A percentile compares a stretch with the other conserved stretches of the same genome.
These are phyloP conservation scores for Cladobotryum protrusum DNA, from an alignment of 2,329 filamentous ascomycete genomes.

Conservation along the genomic window DNA sequence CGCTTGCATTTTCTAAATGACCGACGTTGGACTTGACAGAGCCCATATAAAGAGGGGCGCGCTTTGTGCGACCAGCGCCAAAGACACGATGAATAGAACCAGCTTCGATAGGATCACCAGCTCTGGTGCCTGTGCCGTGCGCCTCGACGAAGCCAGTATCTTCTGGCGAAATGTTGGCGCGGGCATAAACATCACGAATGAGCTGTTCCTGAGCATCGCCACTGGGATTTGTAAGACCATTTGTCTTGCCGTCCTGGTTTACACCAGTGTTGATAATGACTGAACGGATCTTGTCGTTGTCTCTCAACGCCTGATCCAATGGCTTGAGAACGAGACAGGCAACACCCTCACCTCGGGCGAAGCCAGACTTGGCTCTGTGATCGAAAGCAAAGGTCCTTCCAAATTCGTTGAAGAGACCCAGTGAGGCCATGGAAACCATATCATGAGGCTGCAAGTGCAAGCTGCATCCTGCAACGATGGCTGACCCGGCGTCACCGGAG, in stretches of 20 bases:
- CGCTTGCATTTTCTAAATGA: constrained; percentile 45
- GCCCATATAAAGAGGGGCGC: constrained; percentile 39
- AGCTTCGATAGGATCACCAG: constrained; percentile 52
- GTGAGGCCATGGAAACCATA: constrained; percentile 24
- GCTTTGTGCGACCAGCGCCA: constrained; percentile 31
- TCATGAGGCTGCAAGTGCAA: constrained; percentile 41
- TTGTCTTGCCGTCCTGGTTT: constrained; percentile 50
- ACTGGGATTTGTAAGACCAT: constrained; percentile 48
- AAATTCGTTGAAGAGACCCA: constrained; percentile 39
- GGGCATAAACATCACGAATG: constrained; percentile 32
- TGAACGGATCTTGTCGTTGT: constrained; percentile 48
- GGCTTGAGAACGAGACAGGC: constrained; percentile 51
- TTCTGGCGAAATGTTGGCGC: constrained; percentile 21
- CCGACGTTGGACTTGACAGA: constrained; percentile 48
- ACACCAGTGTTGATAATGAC: constrained; percentile 44
- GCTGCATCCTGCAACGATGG: constrained; percentile 43
- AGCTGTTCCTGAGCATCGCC: constrained; percentile 39
- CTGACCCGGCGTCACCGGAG: constrained; percentile 38
- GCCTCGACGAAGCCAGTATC: constrained; percentile 38
- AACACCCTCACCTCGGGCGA: constrained; percentile 55
- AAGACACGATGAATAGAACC: constrained; percentile 41
- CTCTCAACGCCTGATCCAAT: constrained; percentile 46
- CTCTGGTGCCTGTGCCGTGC: constrained; percentile 51
- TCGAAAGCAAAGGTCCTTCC: constrained; percentile 42
- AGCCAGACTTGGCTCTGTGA: constrained; percentile 37